phyloP scores from a whole-genome alignment of 192 early-diverging fungal species.

The Phlyctochytrium arcticum region DNA sequence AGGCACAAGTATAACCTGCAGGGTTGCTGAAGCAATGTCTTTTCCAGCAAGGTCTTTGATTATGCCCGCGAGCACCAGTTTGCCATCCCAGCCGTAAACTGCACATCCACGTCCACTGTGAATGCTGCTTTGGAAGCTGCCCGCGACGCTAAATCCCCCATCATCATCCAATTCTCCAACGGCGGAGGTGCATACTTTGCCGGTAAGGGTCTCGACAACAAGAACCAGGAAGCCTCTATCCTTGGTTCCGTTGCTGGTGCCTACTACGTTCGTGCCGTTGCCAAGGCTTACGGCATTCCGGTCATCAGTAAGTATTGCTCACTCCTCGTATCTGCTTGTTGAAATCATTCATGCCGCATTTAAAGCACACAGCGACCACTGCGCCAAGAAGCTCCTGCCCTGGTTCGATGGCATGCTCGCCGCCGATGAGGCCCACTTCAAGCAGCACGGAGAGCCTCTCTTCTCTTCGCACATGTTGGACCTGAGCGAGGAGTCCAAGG shows the following conservation, averaged over 20 bases:
- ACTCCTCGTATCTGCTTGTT: background rate
- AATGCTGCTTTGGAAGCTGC: conserved; percentile 94
- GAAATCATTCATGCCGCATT: background rate
- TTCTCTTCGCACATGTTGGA: conserved; percentile 99
- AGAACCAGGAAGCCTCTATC: conserved; percentile 82
- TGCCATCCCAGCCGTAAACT: conserved; percentile 96
- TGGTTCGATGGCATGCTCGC: conserved; percentile 98
- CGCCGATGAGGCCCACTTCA: conserved; percentile 94
- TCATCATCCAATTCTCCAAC: conserved; percentile 95
- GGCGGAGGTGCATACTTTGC: conserved; percentile 90
- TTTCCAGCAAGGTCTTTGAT: conserved; percentile 42
- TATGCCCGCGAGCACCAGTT: conserved; percentile 70
- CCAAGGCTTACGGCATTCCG: conserved; percentile 78
- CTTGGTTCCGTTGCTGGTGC: conserved; percentile 89
- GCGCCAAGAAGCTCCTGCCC: conserved; percentile 92
- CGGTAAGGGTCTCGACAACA: conserved; percentile 89
- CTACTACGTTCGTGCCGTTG: conserved; percentile 72
- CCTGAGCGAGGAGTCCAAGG: conserved; percentile 90
- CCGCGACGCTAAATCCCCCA: conserved; percentile 83
- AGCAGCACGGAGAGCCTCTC: conserved; percentile 86
- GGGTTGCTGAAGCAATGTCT: no score
- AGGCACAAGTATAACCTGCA: no score
- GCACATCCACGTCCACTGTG: conserved; percentile 87
- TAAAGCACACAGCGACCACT: conserved; percentile 90
- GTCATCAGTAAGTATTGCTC: conserved; percentile 48